Evolutionary conservation across 1,139 yeast genomes (phyloP).

Genomic region (Hyphopichia buzzinii): DNA sequence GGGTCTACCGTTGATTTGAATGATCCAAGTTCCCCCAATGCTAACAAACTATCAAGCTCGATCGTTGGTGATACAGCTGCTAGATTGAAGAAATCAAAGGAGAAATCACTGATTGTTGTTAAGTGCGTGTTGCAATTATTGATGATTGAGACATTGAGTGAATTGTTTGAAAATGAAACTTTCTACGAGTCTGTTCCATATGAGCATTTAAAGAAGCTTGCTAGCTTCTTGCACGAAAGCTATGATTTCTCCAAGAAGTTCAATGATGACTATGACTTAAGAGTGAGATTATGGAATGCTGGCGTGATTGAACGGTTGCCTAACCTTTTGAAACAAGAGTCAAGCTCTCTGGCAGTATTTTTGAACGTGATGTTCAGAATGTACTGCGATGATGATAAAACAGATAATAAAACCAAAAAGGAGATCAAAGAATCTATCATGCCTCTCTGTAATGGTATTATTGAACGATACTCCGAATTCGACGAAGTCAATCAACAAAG

Average conservation of each 20-base stretch:
- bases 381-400: conserved; percentile 66
- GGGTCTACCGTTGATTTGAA: conserved; percentile 14
- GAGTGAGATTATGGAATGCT: conserved; percentile 85
- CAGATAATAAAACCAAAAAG: conserved; percentile 31
- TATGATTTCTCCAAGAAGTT: conserved; percentile 82
- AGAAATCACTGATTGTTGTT: conserved; percentile 80
- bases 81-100: conserved; percentile 34
- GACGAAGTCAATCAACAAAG: conserved; percentile 78
- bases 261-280: conserved; percentile 82
- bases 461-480: conserved; percentile 65
- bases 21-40: conserved; percentile 10
- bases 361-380: conserved; percentile 77
- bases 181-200: conserved; percentile 74
- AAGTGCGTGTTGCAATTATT: conserved; percentile 88
- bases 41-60: conserved; percentile 8
- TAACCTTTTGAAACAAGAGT: conserved; percentile 86
- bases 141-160: conserved; percentile 84
- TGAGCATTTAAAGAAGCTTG: conserved; percentile 55
- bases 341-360: conserved; percentile 84
- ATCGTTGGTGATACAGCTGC: conserved; percentile 21
- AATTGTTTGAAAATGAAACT: conserved; percentile 65
- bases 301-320: conserved; percentile 93
- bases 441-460: conserved; percentile 69
- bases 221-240: conserved; percentile 61
- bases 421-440: conserved; percentile 55